Base-by-base conservation (phyloP, 2,329 filamentous ascomycete species). In the Myriosclerotinia scirpicola region DNA sequence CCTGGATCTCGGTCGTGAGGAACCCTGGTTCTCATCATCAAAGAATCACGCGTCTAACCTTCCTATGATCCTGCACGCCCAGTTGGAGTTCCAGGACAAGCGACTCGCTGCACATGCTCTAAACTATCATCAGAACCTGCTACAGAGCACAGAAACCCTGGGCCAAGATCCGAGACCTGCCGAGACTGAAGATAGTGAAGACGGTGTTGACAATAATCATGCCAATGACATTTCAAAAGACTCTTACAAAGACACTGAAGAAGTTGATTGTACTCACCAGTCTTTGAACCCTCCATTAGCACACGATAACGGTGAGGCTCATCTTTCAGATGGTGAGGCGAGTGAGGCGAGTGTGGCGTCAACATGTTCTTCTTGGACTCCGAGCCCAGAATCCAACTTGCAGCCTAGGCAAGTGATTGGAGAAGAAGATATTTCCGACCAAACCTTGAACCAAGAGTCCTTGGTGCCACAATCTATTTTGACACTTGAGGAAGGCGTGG, bases 1-100 rank as follows among this genome's bases (percentile, higher is more conserved):
- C 6, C 75, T 89, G 1, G 78, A 81, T 7, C 30, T 6, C 30
- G 4, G 30, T 34, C 73, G 77, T 12, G 68, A 76, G 9, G 77
- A 26, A 6, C n/a, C 44, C 44, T 80, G 78, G 79, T 76, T 44
- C 22, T 26, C 73, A 52, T 55, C 69, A 42, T 68, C 66, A 55
- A 36, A 48, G 22, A 22, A 48, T 48, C 69, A 70, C 59, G 71
- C 69, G 22, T 68, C 77, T 61, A 70, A 79, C n/a, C 79, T 79
- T 20, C 65, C 73, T 12, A 69, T 75, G 15, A 74, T 80, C 30
- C 54, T 68, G 17, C 38, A 71, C 36, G 64, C 71, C 26, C 59
- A 73, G 44, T 66, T 54, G 20, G 42, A 12, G 5, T 73, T 71
- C 55, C 42, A 69, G 11, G 46, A 60, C 65, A 26, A 36, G 14